Conservation (phyloP, 2,329 filamentous ascomycete genomes). For the Fusarium clavum region DNA sequence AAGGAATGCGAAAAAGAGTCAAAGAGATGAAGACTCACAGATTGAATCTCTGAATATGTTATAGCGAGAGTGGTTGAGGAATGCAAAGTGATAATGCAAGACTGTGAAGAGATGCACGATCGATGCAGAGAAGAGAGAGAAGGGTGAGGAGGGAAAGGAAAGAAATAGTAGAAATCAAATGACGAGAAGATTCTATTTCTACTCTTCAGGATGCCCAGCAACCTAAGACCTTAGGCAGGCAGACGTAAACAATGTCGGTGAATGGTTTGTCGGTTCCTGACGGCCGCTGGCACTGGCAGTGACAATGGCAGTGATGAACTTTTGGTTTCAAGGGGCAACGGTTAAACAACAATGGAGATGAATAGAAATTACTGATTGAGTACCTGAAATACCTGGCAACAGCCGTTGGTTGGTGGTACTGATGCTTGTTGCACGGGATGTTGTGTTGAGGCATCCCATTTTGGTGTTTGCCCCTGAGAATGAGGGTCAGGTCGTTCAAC, state of each 20-base stretch:
- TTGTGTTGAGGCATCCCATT: slow-evolving; percentile 25
- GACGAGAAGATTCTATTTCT: slow-evolving; percentile 25
- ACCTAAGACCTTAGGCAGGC: neutral
- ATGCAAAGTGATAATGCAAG: slow-evolving; percentile 21
- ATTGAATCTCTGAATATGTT: slow-evolving; percentile 22
- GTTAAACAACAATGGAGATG: slow-evolving; percentile 12
- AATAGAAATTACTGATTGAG: neutral
- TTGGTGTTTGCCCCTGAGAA: slow-evolving; percentile 32
- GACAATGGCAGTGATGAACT: slow-evolving; percentile 16
- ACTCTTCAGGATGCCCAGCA: neutral
- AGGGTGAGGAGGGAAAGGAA: slow-evolving; percentile 16
- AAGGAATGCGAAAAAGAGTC: no score
- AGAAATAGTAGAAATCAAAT: slow-evolving; percentile 5
- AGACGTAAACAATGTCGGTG: slow-evolving; percentile 28
- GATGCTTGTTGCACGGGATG: slow-evolving; percentile 26
- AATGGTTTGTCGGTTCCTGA: slow-evolving; percentile 1
- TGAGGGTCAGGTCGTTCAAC: slow-evolving; percentile 1
- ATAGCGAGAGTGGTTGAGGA: neutral
- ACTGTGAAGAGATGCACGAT: slow-evolving; percentile 18
- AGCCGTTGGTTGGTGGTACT: slow-evolving; percentile 32
- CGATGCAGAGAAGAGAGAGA: slow-evolving; percentile 10
- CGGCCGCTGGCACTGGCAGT: neutral
- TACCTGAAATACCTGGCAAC: slow-evolving; percentile 12
- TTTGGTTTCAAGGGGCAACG: slow-evolving; percentile 36
- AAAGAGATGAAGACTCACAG: slow-evolving; percentile 15